Evolutionary conservation across 2,329 filamentous ascomycete species (phyloP), one percentile per base, ranked within the genome.

Genomic region (Calonectria pteridis): DNA sequence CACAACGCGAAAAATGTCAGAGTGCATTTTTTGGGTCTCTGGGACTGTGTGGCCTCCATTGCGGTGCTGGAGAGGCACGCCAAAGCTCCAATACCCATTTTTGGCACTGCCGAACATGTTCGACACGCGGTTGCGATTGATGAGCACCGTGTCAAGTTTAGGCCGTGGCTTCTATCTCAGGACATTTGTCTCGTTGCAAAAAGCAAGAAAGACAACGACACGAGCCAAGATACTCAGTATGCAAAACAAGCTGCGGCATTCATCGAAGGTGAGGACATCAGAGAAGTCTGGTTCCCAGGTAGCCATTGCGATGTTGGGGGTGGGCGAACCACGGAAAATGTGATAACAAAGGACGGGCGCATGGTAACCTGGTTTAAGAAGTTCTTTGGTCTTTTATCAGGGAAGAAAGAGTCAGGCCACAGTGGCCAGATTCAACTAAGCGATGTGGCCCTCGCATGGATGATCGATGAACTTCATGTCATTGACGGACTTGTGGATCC

Each of bases 251-350:
- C 37, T 6, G 13, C 3, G 1, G 3, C 37, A 40, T 1, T 14
- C 16, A 40, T 40, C 14, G 37, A 18, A 13, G 37, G 16, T 7
- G 37, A 58, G 18, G 20, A 58, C 6, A 20, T 89, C 71, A 80
- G 80, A 59, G 89, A 91, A 74, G 87, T 90, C 55, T 91, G 89
- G 88, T 91, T 91, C 74, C 85, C 89, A 0, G 89, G 89, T 1
- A 87, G 86, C 67, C 89, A 91, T 69, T 86, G 86, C 11, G 88
- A 91, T 66, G 84, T 90, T 16, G 89, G 89, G 1, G 89, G 89
- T 1, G 89, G 89, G 0, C 90, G 88, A 86, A 84, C 84, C 6
- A 77, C 79, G 6, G 73, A 77, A 26, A 23, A 46, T n/a, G 40
- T 46, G 20, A n/a, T 46, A 10, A n/a, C 18, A 20, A n/a, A n/a